Percentiles rank a stretch among this genome's conserved stretches.
phyloP scores from a whole-genome alignment of 2,329 filamentous ascomycete species.

The Phialophora expanda region DNA sequence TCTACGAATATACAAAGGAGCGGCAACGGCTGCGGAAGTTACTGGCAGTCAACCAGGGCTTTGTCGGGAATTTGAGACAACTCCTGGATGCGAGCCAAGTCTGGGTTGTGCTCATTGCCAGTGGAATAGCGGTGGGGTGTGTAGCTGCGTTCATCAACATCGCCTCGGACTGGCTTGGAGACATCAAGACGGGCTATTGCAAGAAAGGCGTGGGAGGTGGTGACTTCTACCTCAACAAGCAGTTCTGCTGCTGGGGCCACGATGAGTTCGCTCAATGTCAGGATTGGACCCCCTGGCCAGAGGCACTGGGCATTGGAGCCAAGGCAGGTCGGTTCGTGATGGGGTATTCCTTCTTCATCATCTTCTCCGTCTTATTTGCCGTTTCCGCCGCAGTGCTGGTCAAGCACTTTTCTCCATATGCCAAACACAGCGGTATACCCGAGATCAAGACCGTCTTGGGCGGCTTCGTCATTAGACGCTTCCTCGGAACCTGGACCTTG shows the following conservation, averaged over 20 bases:
- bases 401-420: slow-evolving; percentile 81
- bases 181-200: slow-evolving; percentile 90
- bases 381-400: slow-evolving; percentile 78
- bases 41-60: slow-evolving; percentile 66
- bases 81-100: slow-evolving; percentile 85
- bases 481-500: slow-evolving; percentile 87
- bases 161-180: slow-evolving; percentile 88
- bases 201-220: slow-evolving; percentile 76
- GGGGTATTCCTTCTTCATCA: slow-evolving; percentile 83
- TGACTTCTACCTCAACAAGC: slow-evolving; percentile 86
- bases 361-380: slow-evolving; percentile 82
- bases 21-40: slow-evolving; percentile 83
- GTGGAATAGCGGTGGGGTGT: slow-evolving; percentile 80
- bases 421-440: slow-evolving; percentile 93
- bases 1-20: slow-evolving; percentile 98
- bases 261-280: slow-evolving; percentile 78
- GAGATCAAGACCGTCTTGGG: slow-evolving; percentile 97
- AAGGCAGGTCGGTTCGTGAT: slow-evolving; percentile 76
- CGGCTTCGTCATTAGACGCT: slow-evolving; percentile 87
- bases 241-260: slow-evolving; percentile 92
- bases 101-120: slow-evolving; percentile 86
- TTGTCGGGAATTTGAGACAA: slow-evolving; percentile 74
- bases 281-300: slow-evolving; percentile 87
- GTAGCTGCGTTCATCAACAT: slow-evolving; percentile 90
- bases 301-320: slow-evolving; percentile 70